Evolutionary conservation across 2,329 filamentous ascomycete genomes (phyloP).

Genomic region (Xylariaceae sp.): DNA sequence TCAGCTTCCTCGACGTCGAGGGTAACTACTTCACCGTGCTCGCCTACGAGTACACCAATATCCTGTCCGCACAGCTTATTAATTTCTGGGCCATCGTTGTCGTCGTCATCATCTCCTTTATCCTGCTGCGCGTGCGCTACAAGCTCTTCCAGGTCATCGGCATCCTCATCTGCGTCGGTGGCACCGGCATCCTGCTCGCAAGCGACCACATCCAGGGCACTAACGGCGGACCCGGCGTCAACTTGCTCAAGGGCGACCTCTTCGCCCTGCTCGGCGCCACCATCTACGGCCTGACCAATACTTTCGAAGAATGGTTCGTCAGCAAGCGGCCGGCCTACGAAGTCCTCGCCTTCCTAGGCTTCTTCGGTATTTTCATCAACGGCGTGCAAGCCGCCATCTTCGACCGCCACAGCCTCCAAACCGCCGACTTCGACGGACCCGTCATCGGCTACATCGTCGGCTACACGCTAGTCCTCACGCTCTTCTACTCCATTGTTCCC

Average conservation of each 20-base stretch:
- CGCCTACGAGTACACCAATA: constrained; percentile 87
- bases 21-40: constrained; percentile 98
- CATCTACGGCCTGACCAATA: constrained; percentile 86
- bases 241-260: constrained; percentile 84
- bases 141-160: constrained; percentile 77
- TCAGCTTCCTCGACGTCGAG: constrained; percentile 89
- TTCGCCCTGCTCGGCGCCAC: constrained; percentile 86
- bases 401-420: constrained; percentile 66
- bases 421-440: constrained; percentile 58
- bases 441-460: constrained; percentile 81
- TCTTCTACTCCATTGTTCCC: constrained; percentile 87
- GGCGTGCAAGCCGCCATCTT: constrained; percentile 88
- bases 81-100: constrained; percentile 98
- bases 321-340: constrained; percentile 83
- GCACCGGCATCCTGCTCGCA: constrained; percentile 79
- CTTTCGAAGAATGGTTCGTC: constrained; percentile 91
- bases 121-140: constrained; percentile 82
- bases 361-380: constrained; percentile 88
- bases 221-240: constrained; percentile 61
- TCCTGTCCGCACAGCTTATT: constrained; percentile 88
- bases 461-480: constrained; percentile 73
- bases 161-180: constrained; percentile 85
- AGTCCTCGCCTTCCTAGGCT: constrained; percentile 82
- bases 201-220: constrained; percentile 78
- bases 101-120: constrained; percentile 79